phyloP scores from a whole-genome alignment of 306 rosid species.

The Prinsepia uniflora region DNA sequence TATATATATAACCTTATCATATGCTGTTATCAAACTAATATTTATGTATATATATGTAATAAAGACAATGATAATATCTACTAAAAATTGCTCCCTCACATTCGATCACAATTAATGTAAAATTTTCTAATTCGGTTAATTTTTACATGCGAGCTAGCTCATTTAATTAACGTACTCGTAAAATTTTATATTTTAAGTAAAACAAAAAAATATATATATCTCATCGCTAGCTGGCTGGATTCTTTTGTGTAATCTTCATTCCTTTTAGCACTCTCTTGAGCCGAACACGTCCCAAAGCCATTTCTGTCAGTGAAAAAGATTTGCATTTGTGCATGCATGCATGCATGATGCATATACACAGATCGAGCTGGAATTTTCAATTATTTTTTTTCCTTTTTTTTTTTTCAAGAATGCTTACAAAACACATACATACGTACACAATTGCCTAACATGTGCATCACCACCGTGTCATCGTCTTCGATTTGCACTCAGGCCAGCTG shows the following conservation, averaged over 20 bases:
- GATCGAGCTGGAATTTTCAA: not conserved
- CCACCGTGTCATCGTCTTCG: constrained; percentile 18
- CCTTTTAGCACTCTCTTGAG: not conserved
- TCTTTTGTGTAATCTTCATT: constrained; percentile 6
- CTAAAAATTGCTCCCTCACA: not conserved
- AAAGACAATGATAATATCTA: not conserved
- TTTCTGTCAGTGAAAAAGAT: constrained; percentile 7
- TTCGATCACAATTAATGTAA: not conserved
- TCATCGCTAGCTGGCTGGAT: not conserved
- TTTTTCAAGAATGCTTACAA: constrained; percentile 23
- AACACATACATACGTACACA: constrained; percentile 24
- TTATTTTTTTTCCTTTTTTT: not conserved
- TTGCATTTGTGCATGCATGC: not conserved
- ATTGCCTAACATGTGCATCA: constrained; percentile 3
- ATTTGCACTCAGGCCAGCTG: constrained; percentile 22
- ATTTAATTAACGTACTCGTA: no score
- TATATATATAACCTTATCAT: not conserved
- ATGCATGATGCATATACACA: not conserved
- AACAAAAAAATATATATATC: no score
- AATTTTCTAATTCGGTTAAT: not conserved
- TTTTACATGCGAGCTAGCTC: no score
- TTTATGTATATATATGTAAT: not conserved
- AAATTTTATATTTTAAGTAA: no score
- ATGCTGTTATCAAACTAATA: no score
- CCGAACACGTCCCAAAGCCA: not conserved